phyloP scores from a whole-genome alignment of 2,329 filamentous ascomycete genomes.

The Ascochyta clinopodiicola region DNA sequence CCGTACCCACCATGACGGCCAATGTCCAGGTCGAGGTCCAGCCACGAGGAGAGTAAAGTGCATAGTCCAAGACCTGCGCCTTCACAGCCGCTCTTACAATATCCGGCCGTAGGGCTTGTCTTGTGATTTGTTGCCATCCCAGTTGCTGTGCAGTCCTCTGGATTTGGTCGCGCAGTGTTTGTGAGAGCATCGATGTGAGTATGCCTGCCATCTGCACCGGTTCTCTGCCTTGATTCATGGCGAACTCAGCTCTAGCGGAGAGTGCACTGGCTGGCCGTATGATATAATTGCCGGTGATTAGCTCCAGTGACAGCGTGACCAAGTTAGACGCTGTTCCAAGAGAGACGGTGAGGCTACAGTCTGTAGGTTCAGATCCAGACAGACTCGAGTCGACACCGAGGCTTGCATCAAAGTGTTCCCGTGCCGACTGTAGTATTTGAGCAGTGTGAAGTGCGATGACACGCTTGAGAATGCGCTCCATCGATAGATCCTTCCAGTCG shows the following conservation, averaged over 20 bases:
- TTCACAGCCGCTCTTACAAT: slow-evolving; percentile 67
- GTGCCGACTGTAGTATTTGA: slow-evolving; percentile 69
- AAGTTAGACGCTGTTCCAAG: slow-evolving; percentile 67
- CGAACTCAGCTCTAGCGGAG: slow-evolving; percentile 62
- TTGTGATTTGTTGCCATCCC: slow-evolving; percentile 65
- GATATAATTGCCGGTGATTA: slow-evolving; percentile 77
- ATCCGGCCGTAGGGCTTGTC: slow-evolving; percentile 52
- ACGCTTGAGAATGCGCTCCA: slow-evolving; percentile 74
- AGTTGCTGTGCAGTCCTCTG: slow-evolving; percentile 65
- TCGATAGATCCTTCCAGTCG: slow-evolving; percentile 71
- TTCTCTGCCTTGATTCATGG: slow-evolving; percentile 67
- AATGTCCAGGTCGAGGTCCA: slow-evolving; percentile 78
- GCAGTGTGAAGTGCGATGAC: slow-evolving; percentile 78
- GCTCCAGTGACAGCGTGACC: slow-evolving; percentile 72
- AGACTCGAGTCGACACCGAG: slow-evolving; percentile 65
- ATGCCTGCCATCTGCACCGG: slow-evolving; percentile 64
- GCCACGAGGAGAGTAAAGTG: slow-evolving; percentile 73
- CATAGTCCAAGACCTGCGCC: slow-evolving; percentile 65
- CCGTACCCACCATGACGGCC: slow-evolving; percentile 57
- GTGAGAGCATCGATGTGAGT: slow-evolving; percentile 68
- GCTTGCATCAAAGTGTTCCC: slow-evolving; percentile 63
- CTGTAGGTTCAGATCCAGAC: slow-evolving; percentile 67
- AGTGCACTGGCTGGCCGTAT: slow-evolving; percentile 64
- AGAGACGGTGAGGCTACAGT: slow-evolving; percentile 72
- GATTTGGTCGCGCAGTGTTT: slow-evolving; percentile 67